Base-by-base conservation (phyloP, 2,329 filamentous ascomycete genomes). In the Leptographium galeiforme region DNA sequence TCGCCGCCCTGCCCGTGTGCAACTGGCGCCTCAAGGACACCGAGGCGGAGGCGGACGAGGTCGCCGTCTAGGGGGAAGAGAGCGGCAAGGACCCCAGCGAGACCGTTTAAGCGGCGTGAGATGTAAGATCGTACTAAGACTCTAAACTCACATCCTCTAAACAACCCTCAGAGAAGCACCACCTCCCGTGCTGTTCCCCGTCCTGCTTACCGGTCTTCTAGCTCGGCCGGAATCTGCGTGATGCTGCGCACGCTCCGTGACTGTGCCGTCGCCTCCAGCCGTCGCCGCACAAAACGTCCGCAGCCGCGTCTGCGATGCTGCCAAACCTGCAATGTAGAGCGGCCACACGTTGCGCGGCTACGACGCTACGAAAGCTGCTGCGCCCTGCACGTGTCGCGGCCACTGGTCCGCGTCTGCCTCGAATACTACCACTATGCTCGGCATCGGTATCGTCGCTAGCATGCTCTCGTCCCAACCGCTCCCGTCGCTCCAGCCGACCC, bases 1-100 rank as follows among this genome's bases (percentile, higher is more conserved):
- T 57, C 1, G 14, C 53, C 19, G 55, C 55, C 2, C 51, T 56
- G 36, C 54, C 54, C 2, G 55, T 56, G 40, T 56, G 53, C 44
- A 25, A 51, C 6, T 56, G 48, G 54, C 54, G 54, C 30, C 53
- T 56, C 43, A 51, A 49, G 38, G 38, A 56, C 19, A 56, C 51
- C 1, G 54, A 56, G 40, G 10, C 30, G 30, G 50, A 41, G 10
- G 45, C 38, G 8, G 8, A 16, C 2, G 44, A 16, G 16, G 16
- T 36, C 33, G 49, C 36, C 19, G 48, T 7, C 13, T 8, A 14
- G 40, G 7, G 10, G 8, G 10, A 11, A n/a, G 19, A 25, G 38
- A 16, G 13, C 13, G 38, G 2, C 38, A 36, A 36, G 34, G 38
- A 3, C 13, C 2, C 14, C 12, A 14, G 14, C 10, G 38, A 40